Evolutionary conservation across 2,329 filamentous ascomycete species (phyloP).

Genomic region (Aspergillus puulaauensis): DNA sequence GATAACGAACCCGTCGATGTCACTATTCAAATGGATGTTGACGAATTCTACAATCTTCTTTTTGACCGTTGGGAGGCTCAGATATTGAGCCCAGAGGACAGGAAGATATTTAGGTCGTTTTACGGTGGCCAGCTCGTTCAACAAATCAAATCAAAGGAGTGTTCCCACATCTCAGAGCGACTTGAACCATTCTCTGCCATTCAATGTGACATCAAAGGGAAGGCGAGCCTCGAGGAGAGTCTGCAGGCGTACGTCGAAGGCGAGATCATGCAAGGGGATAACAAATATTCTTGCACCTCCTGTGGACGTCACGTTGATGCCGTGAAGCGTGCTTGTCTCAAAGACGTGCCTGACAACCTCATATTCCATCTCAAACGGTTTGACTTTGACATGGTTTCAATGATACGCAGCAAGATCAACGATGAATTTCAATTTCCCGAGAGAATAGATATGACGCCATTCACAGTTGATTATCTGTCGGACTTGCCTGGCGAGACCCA

Average conservation of each 20-base stretch:
- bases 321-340: constrained; percentile 84
- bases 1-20: constrained; percentile 83
- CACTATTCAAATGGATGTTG: constrained; percentile 92
- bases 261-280: constrained; percentile 95
- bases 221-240: constrained; percentile 78
- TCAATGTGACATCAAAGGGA: constrained; percentile 94
- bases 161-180: constrained; percentile 86
- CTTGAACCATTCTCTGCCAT: constrained; percentile 91
- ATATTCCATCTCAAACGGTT: constrained; percentile 85
- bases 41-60: constrained; percentile 93
- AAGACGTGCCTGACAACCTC: constrained; percentile 87
- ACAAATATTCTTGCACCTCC: constrained; percentile 95
- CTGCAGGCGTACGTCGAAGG: constrained; percentile 93
- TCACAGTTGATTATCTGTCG: constrained; percentile 81
- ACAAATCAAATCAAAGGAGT: constrained; percentile 94
- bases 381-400: constrained; percentile 57
- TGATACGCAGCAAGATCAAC: constrained; percentile 89
- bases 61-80: constrained; percentile 90
- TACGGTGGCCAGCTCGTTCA: constrained; percentile 91
- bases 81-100: constrained; percentile 66
- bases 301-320: constrained; percentile 90
- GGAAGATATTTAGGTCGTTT: constrained; percentile 73
- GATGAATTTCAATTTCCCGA: constrained; percentile 88
- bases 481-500: constrained; percentile 55
- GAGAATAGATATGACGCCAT: constrained; percentile 81